Evolutionary conservation across 345 rosid genomes (phyloP), one percentile per base, ranked within the genome.

Genomic region (Erysimum cheiranthoides): DNA sequence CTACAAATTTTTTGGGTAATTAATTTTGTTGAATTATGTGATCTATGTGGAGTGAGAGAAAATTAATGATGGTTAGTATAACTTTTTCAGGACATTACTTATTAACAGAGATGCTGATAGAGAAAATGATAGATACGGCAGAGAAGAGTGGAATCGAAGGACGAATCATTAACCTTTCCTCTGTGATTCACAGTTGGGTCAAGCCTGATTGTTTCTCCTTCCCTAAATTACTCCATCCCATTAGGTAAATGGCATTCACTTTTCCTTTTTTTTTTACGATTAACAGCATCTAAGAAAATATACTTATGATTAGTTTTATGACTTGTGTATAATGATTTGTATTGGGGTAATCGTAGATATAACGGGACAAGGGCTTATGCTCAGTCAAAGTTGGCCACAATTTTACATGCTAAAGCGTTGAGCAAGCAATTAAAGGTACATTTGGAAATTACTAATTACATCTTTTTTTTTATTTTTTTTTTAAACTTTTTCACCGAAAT

Each of bases 361-460:
- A 88, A 88, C 56, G 97, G 97, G 45, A 92, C 97, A 49, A 75
- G 82, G 9, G 97, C 97, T n/a, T 95, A 95, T 66, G 93, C 97
- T 62, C 95, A 90, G 74, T 89, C 97, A 50, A 92, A 95, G 77
- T 28, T 90, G 66, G 99, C 99, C 9, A 88, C 79, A 70, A 85
- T 92, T 31, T 70, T 94, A 85, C 99, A 94, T 67, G 93, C 86
- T 63, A 90, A 88, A 82, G 99, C 90, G 82, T 54, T 92, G 21
- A 86, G 84, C 69, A 86, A 83, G 63, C 90, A 87, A 73, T 83
- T 95, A 35, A 86, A 89, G 96, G 99, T 92, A 31, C 32, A 36
- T 38, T 74, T 5, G 4, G 49, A 60, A 17, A 39, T 16, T 36
- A 40, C 58, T 6, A n/a, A 34, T 68, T 45, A 49, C n/a, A 25